Conservation (phyloP, 345 rosid genomes). For the Excoecaria agallocha region DNA sequence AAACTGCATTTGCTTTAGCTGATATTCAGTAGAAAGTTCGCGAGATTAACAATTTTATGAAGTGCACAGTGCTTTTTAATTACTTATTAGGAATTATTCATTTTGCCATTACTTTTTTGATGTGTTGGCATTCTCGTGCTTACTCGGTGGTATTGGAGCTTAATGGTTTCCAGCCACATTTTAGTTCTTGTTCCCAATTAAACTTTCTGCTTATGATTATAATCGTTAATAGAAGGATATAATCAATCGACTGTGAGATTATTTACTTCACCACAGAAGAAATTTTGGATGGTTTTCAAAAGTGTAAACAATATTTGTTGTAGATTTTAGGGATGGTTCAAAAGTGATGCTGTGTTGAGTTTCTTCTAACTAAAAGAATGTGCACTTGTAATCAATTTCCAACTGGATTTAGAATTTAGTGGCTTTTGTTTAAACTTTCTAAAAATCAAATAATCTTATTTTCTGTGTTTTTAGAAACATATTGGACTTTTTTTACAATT, state of each 20-base stretch:
- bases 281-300: background rate
- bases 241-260: background rate
- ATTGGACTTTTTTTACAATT: background rate
- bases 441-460: background rate
- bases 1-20: background rate
- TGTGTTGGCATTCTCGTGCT: background rate
- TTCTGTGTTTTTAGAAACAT: background rate
- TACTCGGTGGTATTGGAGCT: background rate
- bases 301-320: background rate
- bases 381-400: background rate
- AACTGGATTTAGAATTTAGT: background rate
- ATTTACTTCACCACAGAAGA: background rate
- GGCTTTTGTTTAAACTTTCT: background rate
- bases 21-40: background rate
- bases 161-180: background rate
- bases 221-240: background rate
- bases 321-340: background rate
- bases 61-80: background rate
- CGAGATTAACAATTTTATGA: background rate
- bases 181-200: background rate
- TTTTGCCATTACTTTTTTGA: background rate
- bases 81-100: background rate
- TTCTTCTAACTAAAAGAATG: background rate
- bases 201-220: background rate
- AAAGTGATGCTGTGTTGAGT: background rate